Evolutionary conservation across 441 rosid species (phyloP).

Genomic region (Populus tomentosa): DNA sequence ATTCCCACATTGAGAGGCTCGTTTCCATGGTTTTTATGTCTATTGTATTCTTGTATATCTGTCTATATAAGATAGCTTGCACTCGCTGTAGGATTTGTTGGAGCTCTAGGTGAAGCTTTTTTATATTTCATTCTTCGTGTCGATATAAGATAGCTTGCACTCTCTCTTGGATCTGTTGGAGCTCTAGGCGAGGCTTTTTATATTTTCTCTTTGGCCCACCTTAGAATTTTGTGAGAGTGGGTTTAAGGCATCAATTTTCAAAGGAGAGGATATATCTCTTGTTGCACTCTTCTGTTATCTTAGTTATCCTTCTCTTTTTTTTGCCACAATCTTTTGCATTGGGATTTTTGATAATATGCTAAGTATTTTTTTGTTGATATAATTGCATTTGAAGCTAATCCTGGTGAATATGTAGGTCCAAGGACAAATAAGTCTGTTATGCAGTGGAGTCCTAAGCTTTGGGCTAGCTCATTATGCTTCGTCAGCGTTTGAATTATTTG

Average conservation of each 20-base stretch:
- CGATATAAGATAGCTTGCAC: neutral
- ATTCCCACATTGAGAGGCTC: neutral
- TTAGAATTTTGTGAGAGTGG: neutral
- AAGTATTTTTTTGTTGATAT: neutral
- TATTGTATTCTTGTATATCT: neutral
- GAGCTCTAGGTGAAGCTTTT: conserved; percentile 2
- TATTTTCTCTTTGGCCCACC: neutral
- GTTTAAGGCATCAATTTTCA: neutral
- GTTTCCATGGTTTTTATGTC: neutral
- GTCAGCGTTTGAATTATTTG: conserved; percentile 93
- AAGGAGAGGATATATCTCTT: neutral
- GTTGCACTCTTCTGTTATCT: neutral
- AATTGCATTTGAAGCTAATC: conserved; percentile 8
- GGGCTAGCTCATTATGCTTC: conserved; percentile 86
- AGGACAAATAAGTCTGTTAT: conserved; percentile 84
- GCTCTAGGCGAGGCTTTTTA: neutral
- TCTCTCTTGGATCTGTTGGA: neutral
- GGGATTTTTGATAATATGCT: neutral
- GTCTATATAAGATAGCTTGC: neutral
- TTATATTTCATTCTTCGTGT: neutral
- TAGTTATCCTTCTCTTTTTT: neutral
- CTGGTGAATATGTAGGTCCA: conserved; percentile 57
- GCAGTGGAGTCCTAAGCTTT: conserved; percentile 82
- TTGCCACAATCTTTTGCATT: neutral
- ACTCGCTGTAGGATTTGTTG: neutral